A percentile compares a stretch with the other conserved stretches of the same genome.
These are phyloP conservation scores for Teratosphaeria zuluensis DNA, from an alignment of 2,329 filamentous ascomycete genomes.

Conservation along the genomic window DNA sequence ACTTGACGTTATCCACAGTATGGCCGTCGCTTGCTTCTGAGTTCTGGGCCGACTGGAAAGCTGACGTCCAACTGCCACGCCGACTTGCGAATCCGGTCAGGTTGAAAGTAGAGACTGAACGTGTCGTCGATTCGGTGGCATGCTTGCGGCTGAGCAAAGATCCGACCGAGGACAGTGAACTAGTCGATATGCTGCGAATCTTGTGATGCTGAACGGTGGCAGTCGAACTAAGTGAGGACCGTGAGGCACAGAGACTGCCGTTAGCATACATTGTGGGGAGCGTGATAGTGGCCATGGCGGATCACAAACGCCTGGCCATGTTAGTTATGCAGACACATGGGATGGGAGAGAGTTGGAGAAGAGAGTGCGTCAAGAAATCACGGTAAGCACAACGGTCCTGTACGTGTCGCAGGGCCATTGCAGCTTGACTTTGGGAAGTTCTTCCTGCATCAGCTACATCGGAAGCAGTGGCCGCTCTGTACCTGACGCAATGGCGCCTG, in stretches of 20 bases:
- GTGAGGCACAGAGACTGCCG: slow-evolving; percentile 7
- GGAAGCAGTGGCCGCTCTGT: neutral
- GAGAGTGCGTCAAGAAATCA: neutral
- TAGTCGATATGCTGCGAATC: slow-evolving; percentile 18
- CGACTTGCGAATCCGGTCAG: slow-evolving; percentile 4
- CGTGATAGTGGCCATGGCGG: neutral
- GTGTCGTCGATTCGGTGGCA: neutral
- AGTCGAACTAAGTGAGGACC: slow-evolving; percentile 13
- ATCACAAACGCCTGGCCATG: neutral
- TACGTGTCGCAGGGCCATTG: neutral
- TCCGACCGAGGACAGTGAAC: slow-evolving; percentile 16
- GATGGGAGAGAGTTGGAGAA: neutral
- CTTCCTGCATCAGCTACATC: neutral
- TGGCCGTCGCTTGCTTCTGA: slow-evolving; percentile 2
- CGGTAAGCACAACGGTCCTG: neutral
- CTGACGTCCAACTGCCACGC: slow-evolving; percentile 9
- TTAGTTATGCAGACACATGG: neutral
- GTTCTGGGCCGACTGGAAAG: slow-evolving; percentile 2
- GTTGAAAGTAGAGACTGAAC: slow-evolving; percentile 2
- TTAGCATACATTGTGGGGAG: neutral
- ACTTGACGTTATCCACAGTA: slow-evolving; percentile 1
- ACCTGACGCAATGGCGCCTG: neutral
- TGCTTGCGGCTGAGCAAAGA: slow-evolving; percentile 11
- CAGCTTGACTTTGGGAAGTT: neutral
- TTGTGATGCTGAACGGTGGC: slow-evolving; percentile 18